A percentile compares a stretch with the other conserved stretches of the same genome.
Evolutionary conservation across 495 filamentous ascomycete species (phyloP).

Genomic region (Penicillium verhagenii): DNA sequence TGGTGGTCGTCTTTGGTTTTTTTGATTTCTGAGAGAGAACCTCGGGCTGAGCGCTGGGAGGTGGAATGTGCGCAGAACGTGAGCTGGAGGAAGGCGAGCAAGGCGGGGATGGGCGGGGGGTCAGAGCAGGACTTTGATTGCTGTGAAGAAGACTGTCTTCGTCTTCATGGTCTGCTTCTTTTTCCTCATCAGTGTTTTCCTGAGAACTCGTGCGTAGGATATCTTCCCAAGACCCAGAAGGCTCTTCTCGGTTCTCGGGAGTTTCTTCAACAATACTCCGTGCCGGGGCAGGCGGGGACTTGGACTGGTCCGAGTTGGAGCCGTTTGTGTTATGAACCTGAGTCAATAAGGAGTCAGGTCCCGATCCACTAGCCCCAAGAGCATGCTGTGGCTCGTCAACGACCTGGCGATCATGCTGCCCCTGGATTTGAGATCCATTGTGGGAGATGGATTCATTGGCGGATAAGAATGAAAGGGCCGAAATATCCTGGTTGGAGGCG

Average conservation of each 20-base stretch:
- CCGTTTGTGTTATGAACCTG: neutral
- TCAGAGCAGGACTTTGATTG: slow-evolving; percentile 7
- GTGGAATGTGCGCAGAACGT: slow-evolving; percentile 13
- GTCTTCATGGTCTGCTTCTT: slow-evolving; percentile 15
- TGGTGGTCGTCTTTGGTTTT: slow-evolving; percentile 2
- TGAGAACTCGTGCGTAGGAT: slow-evolving; percentile 9
- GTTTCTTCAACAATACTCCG: slow-evolving; percentile 5
- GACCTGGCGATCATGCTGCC: slow-evolving; percentile 22
- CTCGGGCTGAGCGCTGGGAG: slow-evolving; percentile 15
- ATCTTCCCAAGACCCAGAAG: slow-evolving; percentile 3
- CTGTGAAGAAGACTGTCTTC: slow-evolving; percentile 15
- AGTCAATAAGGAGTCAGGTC: slow-evolving; percentile 16
- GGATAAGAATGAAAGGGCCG: slow-evolving; percentile 19
- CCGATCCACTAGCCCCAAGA: slow-evolving; percentile 9
- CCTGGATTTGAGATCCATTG: neutral
- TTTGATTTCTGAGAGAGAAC: neutral
- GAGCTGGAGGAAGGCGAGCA: slow-evolving; percentile 5
- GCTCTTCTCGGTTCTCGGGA: neutral
- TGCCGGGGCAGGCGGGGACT: neutral
- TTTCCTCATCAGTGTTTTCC: slow-evolving; percentile 11
- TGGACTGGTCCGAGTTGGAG: neutral
- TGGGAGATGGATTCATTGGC: slow-evolving; percentile 18
- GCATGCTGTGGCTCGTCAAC: slow-evolving; percentile 10
- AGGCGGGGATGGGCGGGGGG: slow-evolving; percentile 1
- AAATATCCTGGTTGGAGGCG: slow-evolving; percentile 18